phyloP scores from a whole-genome alignment of 495 filamentous ascomycete species.

The Penicillium pancosmium region DNA sequence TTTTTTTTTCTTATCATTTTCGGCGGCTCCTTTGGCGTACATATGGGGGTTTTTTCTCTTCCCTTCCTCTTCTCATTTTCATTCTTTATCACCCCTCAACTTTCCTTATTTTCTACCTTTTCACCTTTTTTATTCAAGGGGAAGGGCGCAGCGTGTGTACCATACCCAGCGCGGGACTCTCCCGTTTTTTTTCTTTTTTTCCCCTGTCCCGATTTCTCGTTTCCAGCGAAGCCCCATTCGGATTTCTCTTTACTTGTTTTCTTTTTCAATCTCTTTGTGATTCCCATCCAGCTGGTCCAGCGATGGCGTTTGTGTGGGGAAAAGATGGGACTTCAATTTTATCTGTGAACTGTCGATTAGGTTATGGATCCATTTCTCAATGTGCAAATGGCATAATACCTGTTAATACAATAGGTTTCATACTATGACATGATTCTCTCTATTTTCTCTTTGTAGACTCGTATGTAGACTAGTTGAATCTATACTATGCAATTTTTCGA shows the following conservation, averaged over 20 bases:
- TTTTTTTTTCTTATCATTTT: background rate
- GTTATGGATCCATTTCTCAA: constrained; percentile 1
- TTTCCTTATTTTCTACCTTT: constrained; percentile 9
- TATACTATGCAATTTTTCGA: too few species aligned
- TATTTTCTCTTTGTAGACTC: background rate
- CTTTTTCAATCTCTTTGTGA: constrained; percentile 21
- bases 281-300: constrained; percentile 30
- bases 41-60: constrained; percentile 9
- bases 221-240: constrained; percentile 4
- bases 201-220: constrained; percentile 10
- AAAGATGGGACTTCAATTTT: constrained; percentile 26
- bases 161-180: constrained; percentile 27
- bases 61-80: constrained; percentile 12
- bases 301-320: constrained; percentile 39
- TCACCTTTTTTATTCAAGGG: constrained; percentile 12
- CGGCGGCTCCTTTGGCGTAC: background rate
- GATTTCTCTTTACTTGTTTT: constrained; percentile 8
- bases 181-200: constrained; percentile 12
- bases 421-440: background rate
- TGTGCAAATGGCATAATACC: constrained; percentile 9
- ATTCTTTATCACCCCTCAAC: constrained; percentile 16
- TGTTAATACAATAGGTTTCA: constrained; percentile 12
- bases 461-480: background rate
- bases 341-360: constrained; percentile 5
- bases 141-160: constrained; percentile 28